These are phyloP conservation scores for Sporothrix dimorphospora DNA, from an alignment of 2,329 filamentous ascomycete species.

Conservation along the genomic window DNA sequence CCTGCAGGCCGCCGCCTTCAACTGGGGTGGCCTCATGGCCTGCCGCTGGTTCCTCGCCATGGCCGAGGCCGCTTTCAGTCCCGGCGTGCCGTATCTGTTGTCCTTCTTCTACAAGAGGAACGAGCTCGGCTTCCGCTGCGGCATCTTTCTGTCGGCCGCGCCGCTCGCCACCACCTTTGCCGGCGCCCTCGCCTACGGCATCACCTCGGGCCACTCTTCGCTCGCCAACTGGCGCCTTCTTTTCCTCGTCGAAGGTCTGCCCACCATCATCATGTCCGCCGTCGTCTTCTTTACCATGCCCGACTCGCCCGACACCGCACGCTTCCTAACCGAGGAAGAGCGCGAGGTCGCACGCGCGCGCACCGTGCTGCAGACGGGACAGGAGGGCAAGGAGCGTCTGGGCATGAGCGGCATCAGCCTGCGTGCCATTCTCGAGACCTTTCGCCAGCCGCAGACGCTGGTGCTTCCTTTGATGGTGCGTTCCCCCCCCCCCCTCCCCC, in stretches of 20 bases:
- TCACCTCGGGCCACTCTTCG: conserved; percentile 59
- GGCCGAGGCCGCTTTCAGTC: conserved; percentile 49
- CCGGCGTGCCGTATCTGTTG: conserved; percentile 49
- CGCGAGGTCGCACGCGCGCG: conserved; percentile 59
- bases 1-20: conserved; percentile 41
- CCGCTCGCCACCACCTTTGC: conserved; percentile 70
- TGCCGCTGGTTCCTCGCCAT: conserved; percentile 48
- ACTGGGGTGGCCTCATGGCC: conserved; percentile 44
- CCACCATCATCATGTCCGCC: conserved; percentile 58
- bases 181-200: conserved; percentile 64
- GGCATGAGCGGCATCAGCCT: conserved; percentile 46
- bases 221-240: conserved; percentile 67
- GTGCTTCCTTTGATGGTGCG: conserved; percentile 43
- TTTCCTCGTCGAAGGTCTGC: conserved; percentile 67
- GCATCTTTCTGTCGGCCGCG: conserved; percentile 69
- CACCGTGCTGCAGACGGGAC: conserved; percentile 56
- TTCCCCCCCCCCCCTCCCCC: conserved; percentile 37
- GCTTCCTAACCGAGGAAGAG: conserved; percentile 61
- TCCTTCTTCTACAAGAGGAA: conserved; percentile 52
- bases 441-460: conserved; percentile 55
- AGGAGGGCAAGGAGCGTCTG: conserved; percentile 52
- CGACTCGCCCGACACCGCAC: conserved; percentile 55
- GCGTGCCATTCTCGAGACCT: conserved; percentile 51
- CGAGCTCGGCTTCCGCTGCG: conserved; percentile 72
- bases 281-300: conserved; percentile 59